Percentiles rank a stretch among this genome's conserved stretches.
Conservation (phyloP, 805 yeast species). For the Wickerhamiella musiphila region DNA sequence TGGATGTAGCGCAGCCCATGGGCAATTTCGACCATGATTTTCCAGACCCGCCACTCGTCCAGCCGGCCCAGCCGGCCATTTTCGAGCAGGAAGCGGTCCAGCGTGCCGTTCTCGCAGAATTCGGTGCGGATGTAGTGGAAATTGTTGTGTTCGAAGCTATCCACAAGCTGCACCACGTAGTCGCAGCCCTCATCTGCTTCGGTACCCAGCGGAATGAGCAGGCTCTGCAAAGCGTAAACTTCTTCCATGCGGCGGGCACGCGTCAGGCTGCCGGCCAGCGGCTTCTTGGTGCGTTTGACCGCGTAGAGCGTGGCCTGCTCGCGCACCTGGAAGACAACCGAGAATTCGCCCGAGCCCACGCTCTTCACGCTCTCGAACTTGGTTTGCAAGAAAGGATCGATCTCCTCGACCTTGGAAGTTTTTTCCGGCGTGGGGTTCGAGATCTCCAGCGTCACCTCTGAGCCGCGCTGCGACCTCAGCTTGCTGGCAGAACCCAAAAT, state of each 20-base stretch:
- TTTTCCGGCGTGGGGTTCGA: no score
- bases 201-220: slow-evolving; percentile 10
- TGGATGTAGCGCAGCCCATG: slow-evolving; percentile 70
- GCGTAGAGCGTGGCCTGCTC: slow-evolving; percentile 8
- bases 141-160: slow-evolving; percentile 64
- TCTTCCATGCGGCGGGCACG: slow-evolving; percentile 52
- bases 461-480: no score
- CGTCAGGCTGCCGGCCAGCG: slow-evolving; percentile 37
- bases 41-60: slow-evolving; percentile 98
- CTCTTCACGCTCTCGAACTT: slow-evolving; percentile 51
- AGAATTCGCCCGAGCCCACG: slow-evolving; percentile 78
- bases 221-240: slow-evolving; percentile 38
- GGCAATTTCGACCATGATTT: slow-evolving; percentile 69
- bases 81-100: slow-evolving; percentile 63
- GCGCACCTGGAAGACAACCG: slow-evolving; percentile 62
- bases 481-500: no score
- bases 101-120: slow-evolving; percentile 83
- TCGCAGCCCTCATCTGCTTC: slow-evolving; percentile 45
- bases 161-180: slow-evolving; percentile 58
- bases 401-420: no score
- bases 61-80: slow-evolving; percentile 58
- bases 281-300: slow-evolving; percentile 68
- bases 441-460: no score
- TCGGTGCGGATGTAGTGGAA: slow-evolving; percentile 85
- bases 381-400: no score